phyloP scores from a whole-genome alignment of 2,329 filamentous ascomycete genomes.

The Ophiostoma novo-ulmi region DNA sequence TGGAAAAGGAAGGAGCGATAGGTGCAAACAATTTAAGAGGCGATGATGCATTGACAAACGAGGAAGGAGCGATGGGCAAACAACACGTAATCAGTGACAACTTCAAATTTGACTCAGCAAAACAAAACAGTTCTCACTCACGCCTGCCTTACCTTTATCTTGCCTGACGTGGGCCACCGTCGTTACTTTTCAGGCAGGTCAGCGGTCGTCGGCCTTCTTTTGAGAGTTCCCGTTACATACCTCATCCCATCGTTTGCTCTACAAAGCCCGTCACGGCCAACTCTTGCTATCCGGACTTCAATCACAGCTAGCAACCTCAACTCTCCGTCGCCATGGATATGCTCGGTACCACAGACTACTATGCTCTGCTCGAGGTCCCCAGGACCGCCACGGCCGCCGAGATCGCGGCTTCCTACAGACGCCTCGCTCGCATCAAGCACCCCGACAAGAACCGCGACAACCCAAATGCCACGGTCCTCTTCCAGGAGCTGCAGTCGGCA shows the following conservation, averaged over 20 bases:
- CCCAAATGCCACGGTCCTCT: slow-evolving; percentile 29
- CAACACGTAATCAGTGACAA: background rate
- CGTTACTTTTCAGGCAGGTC: background rate
- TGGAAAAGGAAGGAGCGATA: background rate
- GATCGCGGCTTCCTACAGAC: slow-evolving; percentile 28
- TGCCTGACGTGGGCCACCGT: background rate
- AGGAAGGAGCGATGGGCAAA: slow-evolving; percentile 7
- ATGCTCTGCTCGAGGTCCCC: slow-evolving; percentile 28
- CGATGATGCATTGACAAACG: background rate
- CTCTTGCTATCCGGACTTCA: background rate
- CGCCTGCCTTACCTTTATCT: background rate
- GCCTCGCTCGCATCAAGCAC: slow-evolving; percentile 29
- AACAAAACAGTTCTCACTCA: background rate
- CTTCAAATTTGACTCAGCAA: background rate
- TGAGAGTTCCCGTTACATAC: background rate
- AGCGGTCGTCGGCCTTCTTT: background rate
- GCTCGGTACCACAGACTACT: slow-evolving; percentile 26
- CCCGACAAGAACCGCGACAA: slow-evolving; percentile 30
- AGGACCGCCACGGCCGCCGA: slow-evolving; percentile 21
- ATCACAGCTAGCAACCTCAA: background rate
- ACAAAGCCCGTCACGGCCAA: background rate
- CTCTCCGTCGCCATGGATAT: too few species aligned
- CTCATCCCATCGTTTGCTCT: background rate
- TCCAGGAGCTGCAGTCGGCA: slow-evolving; percentile 30
- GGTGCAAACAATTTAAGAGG: background rate